Conservation (phyloP, 441 rosid genomes). For the Gossypium trilobum region DNA sequence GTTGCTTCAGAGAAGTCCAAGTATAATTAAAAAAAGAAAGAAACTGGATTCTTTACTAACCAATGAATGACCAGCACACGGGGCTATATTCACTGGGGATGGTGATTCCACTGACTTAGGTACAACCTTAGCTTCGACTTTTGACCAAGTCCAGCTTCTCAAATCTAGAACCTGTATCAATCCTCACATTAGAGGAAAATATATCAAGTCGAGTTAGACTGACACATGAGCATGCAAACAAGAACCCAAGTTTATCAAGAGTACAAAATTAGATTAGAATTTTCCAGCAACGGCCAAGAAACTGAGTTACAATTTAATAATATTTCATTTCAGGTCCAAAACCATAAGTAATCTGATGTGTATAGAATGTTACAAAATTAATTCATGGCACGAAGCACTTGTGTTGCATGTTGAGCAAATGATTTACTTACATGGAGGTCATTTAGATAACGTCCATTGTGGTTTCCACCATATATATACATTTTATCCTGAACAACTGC, state of each 20-base stretch:
- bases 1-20: slow-evolving; percentile 12
- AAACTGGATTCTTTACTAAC: slow-evolving; percentile 38
- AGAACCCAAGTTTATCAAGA: neutral
- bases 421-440: slow-evolving; percentile 79
- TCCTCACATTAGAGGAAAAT: slow-evolving; percentile 17
- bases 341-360: neutral
- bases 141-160: slow-evolving; percentile 94
- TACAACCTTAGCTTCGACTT: slow-evolving; percentile 55
- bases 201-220: slow-evolving; percentile 1
- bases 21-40: slow-evolving; percentile 3
- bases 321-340: slow-evolving; percentile 3
- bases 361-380: neutral
- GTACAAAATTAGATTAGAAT: neutral
- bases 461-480: slow-evolving; percentile 95
- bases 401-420: slow-evolving; percentile 15
- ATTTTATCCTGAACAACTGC: slow-evolving; percentile 81
- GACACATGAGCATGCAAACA: neutral
- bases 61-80: slow-evolving; percentile 96
- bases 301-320: neutral
- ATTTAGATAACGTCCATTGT: slow-evolving; percentile 89
- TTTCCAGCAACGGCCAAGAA: neutral
- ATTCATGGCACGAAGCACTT: neutral
- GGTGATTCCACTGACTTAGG: slow-evolving; percentile 47
- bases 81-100: slow-evolving; percentile 35
- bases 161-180: slow-evolving; percentile 73